Percentiles rank a stretch among this genome's conserved stretches.
phyloP scores from a whole-genome alignment of 495 filamentous ascomycete genomes.

The Neurospora sp. region DNA sequence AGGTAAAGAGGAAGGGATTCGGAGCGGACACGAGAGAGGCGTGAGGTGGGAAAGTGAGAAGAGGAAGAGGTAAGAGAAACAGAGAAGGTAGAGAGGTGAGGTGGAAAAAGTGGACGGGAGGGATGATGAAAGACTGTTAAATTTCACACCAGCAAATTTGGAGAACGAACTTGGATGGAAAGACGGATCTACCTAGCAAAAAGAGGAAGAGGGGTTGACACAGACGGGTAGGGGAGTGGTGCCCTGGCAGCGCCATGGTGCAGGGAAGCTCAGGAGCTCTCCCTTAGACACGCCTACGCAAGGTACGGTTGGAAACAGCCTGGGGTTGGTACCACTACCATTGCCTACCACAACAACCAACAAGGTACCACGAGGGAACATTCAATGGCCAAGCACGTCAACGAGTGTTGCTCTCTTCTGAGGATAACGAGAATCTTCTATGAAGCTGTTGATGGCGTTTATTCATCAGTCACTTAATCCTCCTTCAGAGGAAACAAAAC shows the following conservation, averaged over 20 bases:
- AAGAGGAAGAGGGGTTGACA: neutral
- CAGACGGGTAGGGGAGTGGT: neutral
- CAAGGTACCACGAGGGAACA: neutral
- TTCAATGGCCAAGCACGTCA: neutral
- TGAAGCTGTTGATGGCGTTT: too few relatives aligned
- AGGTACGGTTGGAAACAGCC: neutral
- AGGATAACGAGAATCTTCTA: too few relatives aligned
- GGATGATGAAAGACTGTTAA: conserved; percentile 6
- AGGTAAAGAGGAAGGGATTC: conserved; percentile 1
- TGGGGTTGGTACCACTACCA: neutral
- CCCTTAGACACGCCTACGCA: neutral
- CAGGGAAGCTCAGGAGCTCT: neutral
- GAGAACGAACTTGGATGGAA: neutral
- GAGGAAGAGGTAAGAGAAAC: conserved; percentile 12
- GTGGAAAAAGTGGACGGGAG: conserved; percentile 6
- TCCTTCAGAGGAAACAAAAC: neutral
- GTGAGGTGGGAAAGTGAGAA: neutral
- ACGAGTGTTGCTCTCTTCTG: neutral
- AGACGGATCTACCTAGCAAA: neutral
- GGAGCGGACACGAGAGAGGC: neutral
- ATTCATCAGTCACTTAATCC: neutral
- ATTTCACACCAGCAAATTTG: neutral
- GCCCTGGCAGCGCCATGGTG: neutral
- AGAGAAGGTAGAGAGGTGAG: conserved; percentile 16
- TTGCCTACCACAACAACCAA: neutral